Evolutionary conservation across 2,329 filamentous ascomycete genomes (phyloP).

Genomic region (Colletotrichum paranaense): DNA sequence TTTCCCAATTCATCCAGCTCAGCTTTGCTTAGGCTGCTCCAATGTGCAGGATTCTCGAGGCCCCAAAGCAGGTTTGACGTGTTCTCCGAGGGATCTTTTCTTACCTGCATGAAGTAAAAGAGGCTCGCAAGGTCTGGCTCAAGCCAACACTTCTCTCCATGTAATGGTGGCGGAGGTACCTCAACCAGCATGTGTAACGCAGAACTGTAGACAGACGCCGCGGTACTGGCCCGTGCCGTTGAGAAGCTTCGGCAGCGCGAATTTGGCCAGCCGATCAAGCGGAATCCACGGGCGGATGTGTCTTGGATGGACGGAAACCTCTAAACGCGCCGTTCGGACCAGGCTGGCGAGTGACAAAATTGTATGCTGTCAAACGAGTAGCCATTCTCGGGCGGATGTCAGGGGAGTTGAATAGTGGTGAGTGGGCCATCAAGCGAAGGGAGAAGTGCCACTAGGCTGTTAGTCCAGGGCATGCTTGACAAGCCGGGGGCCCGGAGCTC

Average conservation of each 20-base stretch:
- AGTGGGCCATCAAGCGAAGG: neutral
- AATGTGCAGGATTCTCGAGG: neutral
- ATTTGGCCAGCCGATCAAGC: constrained; percentile 15
- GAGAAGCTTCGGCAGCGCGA: constrained; percentile 14
- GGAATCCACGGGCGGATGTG: neutral
- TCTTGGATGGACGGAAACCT: neutral
- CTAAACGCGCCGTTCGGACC: neutral
- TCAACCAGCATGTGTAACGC: neutral
- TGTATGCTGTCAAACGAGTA: neutral
- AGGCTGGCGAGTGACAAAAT: neutral
- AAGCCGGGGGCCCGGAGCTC: neutral
- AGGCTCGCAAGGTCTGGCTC: neutral
- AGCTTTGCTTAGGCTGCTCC: neutral
- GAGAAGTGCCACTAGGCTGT: neutral
- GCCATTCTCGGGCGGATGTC: neutral
- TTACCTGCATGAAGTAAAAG: constrained; percentile 2
- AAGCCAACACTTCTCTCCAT: neutral
- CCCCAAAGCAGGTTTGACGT: constrained; percentile 16
- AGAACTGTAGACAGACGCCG: neutral
- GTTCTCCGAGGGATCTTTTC: neutral
- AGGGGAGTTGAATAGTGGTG: neutral
- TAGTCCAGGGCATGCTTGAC: neutral
- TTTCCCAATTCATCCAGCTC: neutral
- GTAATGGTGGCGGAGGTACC: neutral
- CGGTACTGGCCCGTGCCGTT: neutral